Evolutionary conservation across 768 basidiomycete genomes (phyloP).

Genomic region (Leccinum sublutescens): DNA sequence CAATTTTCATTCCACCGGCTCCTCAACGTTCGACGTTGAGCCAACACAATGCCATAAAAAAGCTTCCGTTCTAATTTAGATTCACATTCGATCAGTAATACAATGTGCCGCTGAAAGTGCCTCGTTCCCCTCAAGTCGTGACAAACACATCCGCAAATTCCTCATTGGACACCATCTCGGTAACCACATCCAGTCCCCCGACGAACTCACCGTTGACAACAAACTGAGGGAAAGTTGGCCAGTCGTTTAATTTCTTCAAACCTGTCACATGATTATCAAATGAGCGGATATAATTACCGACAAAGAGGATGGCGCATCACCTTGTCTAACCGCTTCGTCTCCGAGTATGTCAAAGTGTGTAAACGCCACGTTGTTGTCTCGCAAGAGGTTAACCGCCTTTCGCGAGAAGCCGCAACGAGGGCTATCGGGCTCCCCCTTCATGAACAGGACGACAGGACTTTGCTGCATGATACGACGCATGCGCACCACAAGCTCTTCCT

Average conservation of each 20-base stretch:
- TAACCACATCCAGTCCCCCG: conserved; percentile 91
- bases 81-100: conserved; percentile 1
- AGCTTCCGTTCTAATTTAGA: neutral
- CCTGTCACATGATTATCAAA: conserved; percentile 36
- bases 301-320: conserved; percentile 36
- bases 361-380: conserved; percentile 63
- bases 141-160: conserved; percentile 59
- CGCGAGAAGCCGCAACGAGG: conserved; percentile 87
- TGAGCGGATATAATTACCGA: no score
- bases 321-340: conserved; percentile 81
- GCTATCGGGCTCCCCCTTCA: conserved; percentile 79
- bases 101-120: neutral
- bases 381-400: conserved; percentile 66
- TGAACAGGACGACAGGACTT: conserved; percentile 79
- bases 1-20: conserved; percentile 3
- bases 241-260: conserved; percentile 76
- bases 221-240: conserved; percentile 89
- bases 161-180: conserved; percentile 81
- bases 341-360: conserved; percentile 79
- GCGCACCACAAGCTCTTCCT: conserved; percentile 64
- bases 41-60: neutral
- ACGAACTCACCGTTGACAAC: conserved; percentile 89
- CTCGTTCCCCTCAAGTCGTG: neutral
- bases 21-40: neutral
- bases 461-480: conserved; percentile 75